Conservation (phyloP, 73 alveolate genomes). For the Paramecium biaurelia region DNA sequence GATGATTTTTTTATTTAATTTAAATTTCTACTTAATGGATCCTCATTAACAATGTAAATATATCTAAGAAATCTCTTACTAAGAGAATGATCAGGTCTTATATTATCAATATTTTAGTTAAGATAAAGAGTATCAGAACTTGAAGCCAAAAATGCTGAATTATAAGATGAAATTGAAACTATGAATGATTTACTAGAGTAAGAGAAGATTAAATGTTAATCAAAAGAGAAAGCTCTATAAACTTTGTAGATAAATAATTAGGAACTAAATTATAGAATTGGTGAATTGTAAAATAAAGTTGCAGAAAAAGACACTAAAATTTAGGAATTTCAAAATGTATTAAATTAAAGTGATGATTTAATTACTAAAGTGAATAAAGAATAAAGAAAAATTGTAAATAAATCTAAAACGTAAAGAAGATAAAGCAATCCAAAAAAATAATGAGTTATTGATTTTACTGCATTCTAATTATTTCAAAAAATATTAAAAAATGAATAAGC, state of each 20-base stretch:
- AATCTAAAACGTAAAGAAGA: not conserved
- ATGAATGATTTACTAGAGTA: not conserved
- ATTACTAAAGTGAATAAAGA: not conserved
- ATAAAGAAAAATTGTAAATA: not conserved
- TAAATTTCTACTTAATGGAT: not conserved
- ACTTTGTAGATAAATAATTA: not conserved
- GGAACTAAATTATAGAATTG: not conserved
- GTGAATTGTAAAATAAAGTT: not conserved
- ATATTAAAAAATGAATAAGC: not conserved
- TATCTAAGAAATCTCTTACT: not conserved
- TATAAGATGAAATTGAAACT: not conserved
- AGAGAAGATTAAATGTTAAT: not conserved
- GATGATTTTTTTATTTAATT: not conserved
- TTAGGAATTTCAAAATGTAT: not conserved
- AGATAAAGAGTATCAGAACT: not conserved
- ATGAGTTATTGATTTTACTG: not conserved
- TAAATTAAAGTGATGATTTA: not conserved
- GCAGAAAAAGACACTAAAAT: not conserved
- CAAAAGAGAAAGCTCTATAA: not conserved
- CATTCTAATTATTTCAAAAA: not conserved
- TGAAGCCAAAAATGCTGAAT: not conserved
- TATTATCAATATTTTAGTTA: not conserved
- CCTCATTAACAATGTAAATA: not conserved
- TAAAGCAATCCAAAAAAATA: not conserved
- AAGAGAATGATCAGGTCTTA: not conserved